Evolutionary conservation across 2,329 filamentous ascomycete genomes (phyloP).

Genomic region (Microcyclospora tardicrescens): DNA sequence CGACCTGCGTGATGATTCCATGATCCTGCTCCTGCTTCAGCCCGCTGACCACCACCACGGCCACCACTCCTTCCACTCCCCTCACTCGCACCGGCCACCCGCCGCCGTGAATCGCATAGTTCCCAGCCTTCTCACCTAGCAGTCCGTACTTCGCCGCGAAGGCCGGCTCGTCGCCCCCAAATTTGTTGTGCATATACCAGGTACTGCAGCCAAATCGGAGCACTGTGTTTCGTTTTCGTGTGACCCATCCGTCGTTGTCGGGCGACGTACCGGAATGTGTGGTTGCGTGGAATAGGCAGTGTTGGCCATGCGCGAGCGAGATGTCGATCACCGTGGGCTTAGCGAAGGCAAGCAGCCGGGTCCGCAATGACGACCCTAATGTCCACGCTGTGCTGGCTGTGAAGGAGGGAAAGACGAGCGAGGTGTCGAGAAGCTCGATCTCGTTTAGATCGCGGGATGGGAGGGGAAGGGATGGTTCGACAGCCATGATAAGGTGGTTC

Average conservation of each 20-base stretch:
- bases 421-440: constrained; percentile 29
- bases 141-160: constrained; percentile 52
- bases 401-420: constrained; percentile 42
- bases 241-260: constrained; percentile 45
- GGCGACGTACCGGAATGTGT: constrained; percentile 54
- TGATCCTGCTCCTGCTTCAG: constrained; percentile 69
- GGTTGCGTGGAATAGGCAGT: constrained; percentile 52
- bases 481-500: constrained; percentile 7
- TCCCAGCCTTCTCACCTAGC: constrained; percentile 41
- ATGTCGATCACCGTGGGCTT: constrained; percentile 52
- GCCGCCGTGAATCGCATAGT: constrained; percentile 68
- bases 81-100: constrained; percentile 56
- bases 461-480: constrained; percentile 14
- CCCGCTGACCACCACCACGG: constrained; percentile 62
- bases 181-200: constrained; percentile 60
- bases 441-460: constrained; percentile 25
- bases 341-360: constrained; percentile 44
- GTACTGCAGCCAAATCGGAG: constrained; percentile 56
- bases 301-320: constrained; percentile 39
- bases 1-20: constrained; percentile 57
- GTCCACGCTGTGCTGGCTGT: constrained; percentile 52
- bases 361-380: constrained; percentile 51
- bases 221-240: constrained; percentile 58
- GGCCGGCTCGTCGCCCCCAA: constrained; percentile 46
- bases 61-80: constrained; percentile 64